phyloP scores from a whole-genome alignment of 176 grass and related monocot species.

The Puya raimondii region DNA sequence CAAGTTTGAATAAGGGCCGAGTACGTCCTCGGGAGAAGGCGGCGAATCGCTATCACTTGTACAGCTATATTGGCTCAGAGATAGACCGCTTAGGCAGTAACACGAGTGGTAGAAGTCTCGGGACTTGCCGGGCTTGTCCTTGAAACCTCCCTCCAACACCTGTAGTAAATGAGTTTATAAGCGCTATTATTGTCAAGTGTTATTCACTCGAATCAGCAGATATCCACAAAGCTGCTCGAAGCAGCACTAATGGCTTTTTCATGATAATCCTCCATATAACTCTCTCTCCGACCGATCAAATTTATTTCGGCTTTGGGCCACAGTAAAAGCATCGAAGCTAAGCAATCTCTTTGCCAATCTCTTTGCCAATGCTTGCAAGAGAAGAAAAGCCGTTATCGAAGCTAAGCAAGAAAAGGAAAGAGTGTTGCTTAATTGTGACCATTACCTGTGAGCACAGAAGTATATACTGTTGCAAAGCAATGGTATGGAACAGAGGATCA shows the following conservation, averaged over 20 bases:
- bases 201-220: too few relatives aligned
- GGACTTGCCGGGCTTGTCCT: conserved; percentile 88
- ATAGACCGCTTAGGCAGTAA: conserved; percentile 90
- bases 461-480: conserved; percentile 89
- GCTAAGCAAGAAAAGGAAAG: too few relatives aligned
- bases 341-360: not conserved
- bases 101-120: conserved; percentile 83
- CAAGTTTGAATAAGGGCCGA: conserved; percentile 89
- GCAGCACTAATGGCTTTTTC: too few relatives aligned
- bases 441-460: conserved; percentile 80
- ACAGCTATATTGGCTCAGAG: conserved; percentile 58
- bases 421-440: not conserved
- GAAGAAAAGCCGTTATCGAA: not conserved
- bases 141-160: conserved; percentile 81
- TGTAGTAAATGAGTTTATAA: conserved; percentile 24
- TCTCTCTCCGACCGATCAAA: too few relatives aligned
- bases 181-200: not conserved
- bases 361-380: not conserved
- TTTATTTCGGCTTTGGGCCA: too few relatives aligned
- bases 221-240: too few relatives aligned
- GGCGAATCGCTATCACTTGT: conserved; percentile 28
- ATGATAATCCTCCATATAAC: too few relatives aligned
- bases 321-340: too few relatives aligned
- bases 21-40: conserved; percentile 47
- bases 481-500: conserved; percentile 66